A percentile compares a stretch with the other conserved stretches of the same genome.
phyloP scores from a whole-genome alignment of 805 yeast species.

The Limtongia smithiae region DNA sequence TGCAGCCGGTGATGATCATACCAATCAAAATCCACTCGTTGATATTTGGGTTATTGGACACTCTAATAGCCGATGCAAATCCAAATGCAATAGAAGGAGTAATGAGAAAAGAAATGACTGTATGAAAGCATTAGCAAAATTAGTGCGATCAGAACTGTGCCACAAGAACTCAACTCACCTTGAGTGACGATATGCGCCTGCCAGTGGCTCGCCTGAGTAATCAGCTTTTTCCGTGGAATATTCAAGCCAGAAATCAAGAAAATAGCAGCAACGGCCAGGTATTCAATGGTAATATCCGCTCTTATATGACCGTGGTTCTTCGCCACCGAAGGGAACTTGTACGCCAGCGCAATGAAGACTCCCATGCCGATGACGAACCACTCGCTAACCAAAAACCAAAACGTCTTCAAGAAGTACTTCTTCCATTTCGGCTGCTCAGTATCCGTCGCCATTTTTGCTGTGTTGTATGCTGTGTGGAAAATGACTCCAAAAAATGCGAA shows the following conservation, averaged over 20 bases:
- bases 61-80: constrained; percentile 60
- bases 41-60: constrained; percentile 55
- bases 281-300: constrained; percentile 73
- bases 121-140: not conserved
- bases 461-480: too few relatives aligned
- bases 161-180: constrained; percentile 5
- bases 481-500: too few relatives aligned
- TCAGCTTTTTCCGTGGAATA: constrained; percentile 61
- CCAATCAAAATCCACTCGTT: constrained; percentile 79
- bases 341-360: constrained; percentile 68
- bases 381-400: constrained; percentile 31
- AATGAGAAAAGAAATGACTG: constrained; percentile 61
- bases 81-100: constrained; percentile 72
- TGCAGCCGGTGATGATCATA: constrained; percentile 73
- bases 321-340: constrained; percentile 78
- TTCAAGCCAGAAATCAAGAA: constrained; percentile 78
- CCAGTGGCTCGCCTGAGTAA: constrained; percentile 69
- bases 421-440: not conserved
- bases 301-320: constrained; percentile 72
- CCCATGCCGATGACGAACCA: constrained; percentile 80
- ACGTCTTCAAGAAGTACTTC: not conserved
- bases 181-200: constrained; percentile 75
- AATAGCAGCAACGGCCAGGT: constrained; percentile 83
- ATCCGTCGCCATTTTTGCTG: too few relatives aligned
- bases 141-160: not conserved